Conservation (phyloP, 768 basidiomycete genomes). For the Leccinellum albellum region DNA sequence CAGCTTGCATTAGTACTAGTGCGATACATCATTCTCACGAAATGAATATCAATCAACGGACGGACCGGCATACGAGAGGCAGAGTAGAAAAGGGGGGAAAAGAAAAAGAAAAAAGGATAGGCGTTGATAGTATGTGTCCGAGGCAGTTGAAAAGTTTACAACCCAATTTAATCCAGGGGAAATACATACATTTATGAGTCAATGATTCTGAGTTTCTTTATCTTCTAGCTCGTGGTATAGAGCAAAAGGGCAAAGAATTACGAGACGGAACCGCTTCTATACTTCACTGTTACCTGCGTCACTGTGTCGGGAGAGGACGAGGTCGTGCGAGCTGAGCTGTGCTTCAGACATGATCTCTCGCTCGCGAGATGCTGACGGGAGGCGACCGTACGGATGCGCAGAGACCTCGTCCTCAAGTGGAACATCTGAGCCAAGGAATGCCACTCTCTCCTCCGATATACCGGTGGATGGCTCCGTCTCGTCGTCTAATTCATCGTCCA, state of each 20-base stretch:
- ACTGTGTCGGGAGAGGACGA: slow-evolving; percentile 15
- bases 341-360: slow-evolving; percentile 45
- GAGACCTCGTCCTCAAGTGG: slow-evolving; percentile 22
- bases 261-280: slow-evolving; percentile 2
- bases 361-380: slow-evolving; percentile 18
- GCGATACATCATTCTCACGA: slow-evolving; percentile 2
- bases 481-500: slow-evolving; percentile 52
- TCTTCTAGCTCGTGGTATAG: not conserved
- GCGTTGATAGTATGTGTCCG: not conserved
- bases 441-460: slow-evolving; percentile 48
- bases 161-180: slow-evolving; percentile 11
- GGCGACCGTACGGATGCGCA: slow-evolving; percentile 16
- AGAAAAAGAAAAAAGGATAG: not conserved
- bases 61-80: slow-evolving; percentile 2
- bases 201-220: not conserved
- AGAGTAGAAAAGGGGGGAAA: not conserved
- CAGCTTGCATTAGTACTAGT: not conserved
- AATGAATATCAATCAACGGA: slow-evolving; percentile 10
- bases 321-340: slow-evolving; percentile 30
- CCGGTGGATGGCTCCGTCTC: slow-evolving; percentile 29
- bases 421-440: slow-evolving; percentile 43
- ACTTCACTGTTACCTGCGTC: slow-evolving; percentile 10
- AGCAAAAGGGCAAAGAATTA: not conserved
- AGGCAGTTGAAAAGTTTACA: slow-evolving; percentile 20
- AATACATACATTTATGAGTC: slow-evolving; percentile 18